Evolutionary conservation across 345 rosid species (phyloP).

Genomic region (Draba incana): DNA sequence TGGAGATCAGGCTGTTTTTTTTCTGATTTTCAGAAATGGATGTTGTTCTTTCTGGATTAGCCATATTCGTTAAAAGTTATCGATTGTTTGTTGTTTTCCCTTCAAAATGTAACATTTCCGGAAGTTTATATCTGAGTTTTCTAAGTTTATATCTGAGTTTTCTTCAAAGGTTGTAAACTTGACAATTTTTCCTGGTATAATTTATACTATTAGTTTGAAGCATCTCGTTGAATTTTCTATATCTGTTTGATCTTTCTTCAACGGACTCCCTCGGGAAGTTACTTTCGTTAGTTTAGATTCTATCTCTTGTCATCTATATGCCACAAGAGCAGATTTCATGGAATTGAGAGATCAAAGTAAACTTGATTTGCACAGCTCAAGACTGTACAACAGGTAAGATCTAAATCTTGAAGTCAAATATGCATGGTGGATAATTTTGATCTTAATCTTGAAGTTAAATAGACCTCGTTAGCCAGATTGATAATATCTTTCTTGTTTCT

Average conservation of each 20-base stretch:
- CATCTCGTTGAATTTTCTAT: background rate
- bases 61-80: constrained; percentile 31
- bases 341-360: constrained; percentile 3
- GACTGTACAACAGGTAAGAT: constrained; percentile 12
- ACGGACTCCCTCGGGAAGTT: background rate
- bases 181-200: constrained; percentile 15
- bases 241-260: constrained; percentile 3
- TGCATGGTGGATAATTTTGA: constrained; percentile 1
- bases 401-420: constrained; percentile 6
- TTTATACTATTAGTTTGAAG: constrained; percentile 22
- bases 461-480: constrained; percentile 16
- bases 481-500: constrained; percentile 1
- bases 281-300: constrained; percentile 5
- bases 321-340: background rate
- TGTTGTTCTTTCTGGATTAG: constrained; percentile 26
- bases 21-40: constrained; percentile 28
- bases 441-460: background rate
- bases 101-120: constrained; percentile 22
- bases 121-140: background rate
- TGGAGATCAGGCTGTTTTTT: constrained; percentile 30
- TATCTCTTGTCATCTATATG: constrained; percentile 17
- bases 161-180: constrained; percentile 2
- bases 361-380: constrained; percentile 2
- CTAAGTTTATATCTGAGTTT: too few species aligned
- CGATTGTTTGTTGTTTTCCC: constrained; percentile 19